Evolutionary conservation across 2,329 filamentous ascomycete genomes (phyloP).

Genomic region (Daldinia sp.): DNA sequence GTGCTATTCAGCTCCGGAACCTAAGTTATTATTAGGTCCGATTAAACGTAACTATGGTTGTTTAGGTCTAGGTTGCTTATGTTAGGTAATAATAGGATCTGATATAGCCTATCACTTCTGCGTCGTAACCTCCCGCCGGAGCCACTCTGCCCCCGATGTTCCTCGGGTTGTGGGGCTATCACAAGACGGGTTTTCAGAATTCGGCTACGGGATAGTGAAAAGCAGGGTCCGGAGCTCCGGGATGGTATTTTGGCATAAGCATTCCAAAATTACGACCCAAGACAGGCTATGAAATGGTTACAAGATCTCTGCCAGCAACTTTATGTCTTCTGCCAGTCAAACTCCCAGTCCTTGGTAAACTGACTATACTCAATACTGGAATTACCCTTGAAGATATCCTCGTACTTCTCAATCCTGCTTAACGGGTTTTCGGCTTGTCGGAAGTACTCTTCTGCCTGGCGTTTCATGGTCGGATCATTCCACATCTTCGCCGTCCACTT

Average conservation of each 20-base stretch:
- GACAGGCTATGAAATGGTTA: too few species aligned
- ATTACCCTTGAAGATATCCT: conserved; percentile 45
- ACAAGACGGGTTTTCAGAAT: too few species aligned
- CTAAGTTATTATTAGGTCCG: neutral
- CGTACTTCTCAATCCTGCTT: conserved; percentile 43
- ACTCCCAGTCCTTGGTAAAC: conserved; percentile 47
- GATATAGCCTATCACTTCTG: neutral
- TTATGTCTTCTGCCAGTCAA: conserved; percentile 5
- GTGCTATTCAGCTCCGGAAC: neutral
- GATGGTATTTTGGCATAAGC: neutral
- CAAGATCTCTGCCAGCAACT: too few species aligned
- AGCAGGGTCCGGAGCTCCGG: neutral
- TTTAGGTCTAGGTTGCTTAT: neutral
- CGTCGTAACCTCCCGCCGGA: neutral
- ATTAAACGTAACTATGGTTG: neutral
- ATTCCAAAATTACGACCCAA: neutral
- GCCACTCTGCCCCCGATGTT: neutral
- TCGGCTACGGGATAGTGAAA: neutral
- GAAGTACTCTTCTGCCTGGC: conserved; percentile 45
- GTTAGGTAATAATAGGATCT: neutral
- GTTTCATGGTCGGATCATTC: conserved; percentile 46
- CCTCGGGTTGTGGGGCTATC: too few species aligned
- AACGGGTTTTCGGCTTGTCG: conserved; percentile 44
- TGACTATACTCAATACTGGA: conserved; percentile 40
- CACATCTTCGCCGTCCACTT: conserved; percentile 51